Percentiles rank a stretch among this genome's conserved stretches.
phyloP scores from a whole-genome alignment of 768 basidiomycete genomes.

The Russula olivacea region DNA sequence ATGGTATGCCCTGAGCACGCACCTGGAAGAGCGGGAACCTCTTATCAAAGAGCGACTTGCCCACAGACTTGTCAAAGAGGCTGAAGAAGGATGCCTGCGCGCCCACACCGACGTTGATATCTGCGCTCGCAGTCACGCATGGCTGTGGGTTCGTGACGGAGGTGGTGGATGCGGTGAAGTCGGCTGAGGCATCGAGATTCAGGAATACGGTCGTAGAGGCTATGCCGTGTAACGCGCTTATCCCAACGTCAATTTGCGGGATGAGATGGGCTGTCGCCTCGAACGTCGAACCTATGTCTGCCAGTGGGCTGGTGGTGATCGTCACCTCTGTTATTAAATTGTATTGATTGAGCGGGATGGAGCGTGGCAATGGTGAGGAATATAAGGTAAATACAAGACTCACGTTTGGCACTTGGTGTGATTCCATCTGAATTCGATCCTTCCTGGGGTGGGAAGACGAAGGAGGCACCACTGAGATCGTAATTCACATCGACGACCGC shows the following conservation, averaged over 20 bases:
- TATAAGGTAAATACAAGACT: background rate
- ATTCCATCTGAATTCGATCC: background rate
- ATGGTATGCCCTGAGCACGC: background rate
- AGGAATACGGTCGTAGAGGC: background rate
- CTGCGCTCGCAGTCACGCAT: constrained; percentile 13
- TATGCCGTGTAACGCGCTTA: background rate
- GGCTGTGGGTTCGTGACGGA: background rate
- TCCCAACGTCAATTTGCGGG: constrained; percentile 30
- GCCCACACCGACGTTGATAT: background rate
- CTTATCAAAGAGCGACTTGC: background rate
- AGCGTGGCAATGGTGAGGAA: background rate
- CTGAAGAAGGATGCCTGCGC: background rate
- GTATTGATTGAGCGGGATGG: background rate
- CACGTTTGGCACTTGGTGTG: background rate
- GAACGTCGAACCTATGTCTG: constrained; percentile 25
- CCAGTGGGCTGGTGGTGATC: background rate
- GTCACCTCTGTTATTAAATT: background rate
- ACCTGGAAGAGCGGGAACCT: constrained; percentile 6
- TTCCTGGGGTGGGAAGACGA: background rate
- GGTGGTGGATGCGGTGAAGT: background rate
- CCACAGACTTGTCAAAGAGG: background rate
- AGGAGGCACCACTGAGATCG: background rate
- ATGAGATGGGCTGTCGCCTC: constrained; percentile 44
- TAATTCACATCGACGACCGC: background rate
- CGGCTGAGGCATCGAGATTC: constrained; percentile 10